Base-by-base conservation (phyloP, 768 basidiomycete genomes). In the Tricholoma matsutake region DNA sequence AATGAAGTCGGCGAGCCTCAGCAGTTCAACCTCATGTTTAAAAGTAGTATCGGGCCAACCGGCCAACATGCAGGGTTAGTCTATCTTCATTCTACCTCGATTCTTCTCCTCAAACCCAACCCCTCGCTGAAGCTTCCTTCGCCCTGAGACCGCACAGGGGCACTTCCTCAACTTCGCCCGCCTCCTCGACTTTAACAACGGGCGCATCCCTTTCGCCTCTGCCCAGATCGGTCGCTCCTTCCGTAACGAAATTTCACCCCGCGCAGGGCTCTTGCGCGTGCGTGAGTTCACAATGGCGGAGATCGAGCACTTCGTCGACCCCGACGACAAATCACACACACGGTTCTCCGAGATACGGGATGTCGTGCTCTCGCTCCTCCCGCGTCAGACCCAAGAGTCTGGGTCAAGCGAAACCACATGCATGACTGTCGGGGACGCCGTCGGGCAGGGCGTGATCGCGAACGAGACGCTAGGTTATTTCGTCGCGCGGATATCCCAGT, bases 281-380 rank as follows among this genome's bases (percentile, higher is more conserved):
- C 92, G 96, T 66, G 97, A 99, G 74, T 99, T 98, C 78, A 97
- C 94, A 10, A 97, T 98, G 96, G 97, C 95, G 51, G 97, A 99
- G 79, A 97, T 99, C 71, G 97, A 99, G 77, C 97, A 99, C 79
- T 99, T 81, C 65, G 97, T 99, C 66, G 97, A 98, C 79, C 97
- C 97, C 13, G 82, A 83, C 45, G 88, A 97, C 78, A 99, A 98
- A 78, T 77, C 74, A 5, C 97, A 98, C 75, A 78, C 82, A 25
- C 84, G 87, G n/a, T 99, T 98, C 80, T 70, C 72, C 53, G 92
- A 96, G 64, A 86, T 91, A 61, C 86, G 86, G 60, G 84, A 94
- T 67, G 79, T 94, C 62, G 83, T 81, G 54, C 81, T 98, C 52
- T 76, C 82, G 25, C 80, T 98, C 51, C 84, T 98, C 58, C 87